These are phyloP conservation scores for Arthrobotrys iridis DNA, from an alignment of 2,329 filamentous ascomycete genomes.

Conservation along the genomic window DNA sequence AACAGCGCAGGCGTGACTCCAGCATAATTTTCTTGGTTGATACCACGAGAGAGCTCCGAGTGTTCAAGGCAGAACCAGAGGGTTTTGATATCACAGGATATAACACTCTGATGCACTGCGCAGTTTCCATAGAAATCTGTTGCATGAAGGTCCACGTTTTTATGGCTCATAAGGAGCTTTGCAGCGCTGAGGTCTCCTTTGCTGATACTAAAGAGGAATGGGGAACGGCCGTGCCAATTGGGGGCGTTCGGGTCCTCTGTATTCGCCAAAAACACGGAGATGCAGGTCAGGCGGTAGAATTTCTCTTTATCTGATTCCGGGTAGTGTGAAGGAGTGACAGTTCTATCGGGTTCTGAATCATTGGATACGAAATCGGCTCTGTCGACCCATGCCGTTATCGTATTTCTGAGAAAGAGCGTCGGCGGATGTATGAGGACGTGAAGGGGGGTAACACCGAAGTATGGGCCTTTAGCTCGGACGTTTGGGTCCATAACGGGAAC, in stretches of 20 bases:
- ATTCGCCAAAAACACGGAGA: neutral
- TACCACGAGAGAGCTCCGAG: neutral
- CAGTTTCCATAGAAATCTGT: neutral
- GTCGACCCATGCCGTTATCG: neutral
- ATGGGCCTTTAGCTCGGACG: neutral
- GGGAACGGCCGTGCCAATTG: neutral
- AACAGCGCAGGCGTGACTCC: neutral
- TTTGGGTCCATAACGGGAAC: neutral
- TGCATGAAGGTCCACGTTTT: neutral
- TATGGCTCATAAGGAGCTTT: neutral
- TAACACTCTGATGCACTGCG: neutral
- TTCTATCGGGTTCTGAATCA: neutral
- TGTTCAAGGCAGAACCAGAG: neutral
- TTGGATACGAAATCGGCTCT: neutral
- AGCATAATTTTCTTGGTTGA: neutral
- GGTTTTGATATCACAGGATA: neutral
- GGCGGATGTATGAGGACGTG: neutral
- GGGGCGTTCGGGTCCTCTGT: neutral
- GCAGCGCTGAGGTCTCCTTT: neutral
- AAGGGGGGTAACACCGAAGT: neutral
- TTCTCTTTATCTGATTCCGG: neutral
- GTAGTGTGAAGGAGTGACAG: too few relatives aligned
- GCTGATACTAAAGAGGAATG: neutral
- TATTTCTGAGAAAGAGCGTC: neutral
- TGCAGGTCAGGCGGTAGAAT: neutral